Percentiles rank a stretch among this genome's conserved stretches.
Conservation (phyloP, 2,329 filamentous ascomycete genomes). For the Fusarium foetens region DNA sequence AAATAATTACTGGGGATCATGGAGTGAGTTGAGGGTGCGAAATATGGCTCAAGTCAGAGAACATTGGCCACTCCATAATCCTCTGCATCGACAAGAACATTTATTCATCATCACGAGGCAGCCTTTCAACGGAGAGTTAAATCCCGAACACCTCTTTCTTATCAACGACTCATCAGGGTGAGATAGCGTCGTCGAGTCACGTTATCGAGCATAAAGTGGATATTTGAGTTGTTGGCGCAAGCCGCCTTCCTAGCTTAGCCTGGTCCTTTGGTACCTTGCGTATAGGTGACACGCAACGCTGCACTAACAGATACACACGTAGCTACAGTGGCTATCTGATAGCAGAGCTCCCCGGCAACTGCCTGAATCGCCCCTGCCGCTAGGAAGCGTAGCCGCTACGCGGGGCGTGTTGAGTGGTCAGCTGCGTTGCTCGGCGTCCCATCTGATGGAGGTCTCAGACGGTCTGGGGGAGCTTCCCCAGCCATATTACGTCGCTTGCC, state of each 20-base stretch:
- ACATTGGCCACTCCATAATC: neutral
- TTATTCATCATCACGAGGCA: slow-evolving; percentile 1
- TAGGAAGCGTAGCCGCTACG: slow-evolving; percentile 37
- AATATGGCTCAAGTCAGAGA: neutral
- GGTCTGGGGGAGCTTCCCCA: slow-evolving; percentile 43
- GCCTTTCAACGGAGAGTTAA: neutral
- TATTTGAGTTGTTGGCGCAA: slow-evolving; percentile 24
- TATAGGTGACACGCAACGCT: slow-evolving; percentile 30
- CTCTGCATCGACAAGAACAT: neutral
- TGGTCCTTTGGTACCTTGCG: slow-evolving; percentile 21
- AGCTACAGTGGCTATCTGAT: neutral
- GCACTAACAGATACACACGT: slow-evolving; percentile 21
- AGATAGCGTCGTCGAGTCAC: slow-evolving; percentile 37
- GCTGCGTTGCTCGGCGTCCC: slow-evolving; percentile 38
- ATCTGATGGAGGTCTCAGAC: slow-evolving; percentile 16
- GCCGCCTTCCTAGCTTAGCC: slow-evolving; percentile 13
- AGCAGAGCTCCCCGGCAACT: slow-evolving; percentile 20
- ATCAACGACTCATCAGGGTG: slow-evolving; percentile 43
- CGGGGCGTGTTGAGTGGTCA: slow-evolving; percentile 32
- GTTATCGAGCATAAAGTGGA: slow-evolving; percentile 35
- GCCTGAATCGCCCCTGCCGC: slow-evolving; percentile 40
- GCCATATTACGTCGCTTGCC: slow-evolving; percentile 45
- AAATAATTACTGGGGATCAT: neutral
- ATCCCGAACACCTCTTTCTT: slow-evolving; percentile 33
- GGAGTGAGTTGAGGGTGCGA: neutral